Conservation (phyloP, 345 rosid genomes). For the Lumnitzera littorea region DNA sequence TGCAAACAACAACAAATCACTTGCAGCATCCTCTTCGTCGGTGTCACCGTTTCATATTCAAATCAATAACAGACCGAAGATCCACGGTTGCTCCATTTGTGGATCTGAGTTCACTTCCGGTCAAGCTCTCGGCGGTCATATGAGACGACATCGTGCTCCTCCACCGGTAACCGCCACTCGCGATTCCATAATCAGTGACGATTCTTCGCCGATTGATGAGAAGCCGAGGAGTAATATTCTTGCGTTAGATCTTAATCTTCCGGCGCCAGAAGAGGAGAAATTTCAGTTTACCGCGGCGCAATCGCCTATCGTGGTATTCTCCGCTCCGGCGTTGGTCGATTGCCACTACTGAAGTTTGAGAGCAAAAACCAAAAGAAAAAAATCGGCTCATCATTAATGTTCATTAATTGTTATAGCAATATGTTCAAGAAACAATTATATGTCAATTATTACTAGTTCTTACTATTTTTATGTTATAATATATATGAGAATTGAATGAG, state of each 20-base stretch:
- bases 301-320: constrained; percentile 33
- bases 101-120: constrained; percentile 89
- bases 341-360: constrained; percentile 54
- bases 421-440: too few relatives aligned
- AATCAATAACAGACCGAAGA: constrained; percentile 26
- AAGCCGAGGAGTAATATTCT: constrained; percentile 42
- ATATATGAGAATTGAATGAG: background rate
- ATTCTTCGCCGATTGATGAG: constrained; percentile 3
- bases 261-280: constrained; percentile 84
- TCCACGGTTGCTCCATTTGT: constrained; percentile 93
- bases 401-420: background rate
- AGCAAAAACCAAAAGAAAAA: background rate
- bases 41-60: constrained; percentile 1
- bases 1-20: constrained; percentile 11
- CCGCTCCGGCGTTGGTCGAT: constrained; percentile 77
- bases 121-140: constrained; percentile 98
- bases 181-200: background rate
- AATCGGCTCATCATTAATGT: background rate
- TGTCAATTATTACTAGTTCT: background rate
- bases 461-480: constrained; percentile 30
- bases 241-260: constrained; percentile 82
- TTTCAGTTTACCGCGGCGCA: constrained; percentile 47
- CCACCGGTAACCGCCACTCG: constrained; percentile 9
- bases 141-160: constrained; percentile 79
- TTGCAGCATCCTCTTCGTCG: background rate